These are phyloP conservation scores for Raffaelea albimanens DNA, from an alignment of 2,329 filamentous ascomycete species.

Conservation along the genomic window DNA sequence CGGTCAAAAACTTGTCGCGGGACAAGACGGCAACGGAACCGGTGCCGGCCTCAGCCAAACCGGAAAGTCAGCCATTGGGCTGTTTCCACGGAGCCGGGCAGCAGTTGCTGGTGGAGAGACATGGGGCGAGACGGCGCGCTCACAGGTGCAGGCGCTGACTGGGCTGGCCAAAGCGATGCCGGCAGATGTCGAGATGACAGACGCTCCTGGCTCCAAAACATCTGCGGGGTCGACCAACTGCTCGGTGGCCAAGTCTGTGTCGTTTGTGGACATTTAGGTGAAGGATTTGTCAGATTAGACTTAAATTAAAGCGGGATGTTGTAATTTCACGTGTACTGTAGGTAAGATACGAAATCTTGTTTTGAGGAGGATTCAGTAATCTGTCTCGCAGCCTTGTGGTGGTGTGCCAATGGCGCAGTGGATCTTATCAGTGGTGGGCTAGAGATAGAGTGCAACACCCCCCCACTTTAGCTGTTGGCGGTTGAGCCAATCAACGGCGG, in stretches of 20 bases:
- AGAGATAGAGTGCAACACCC: not conserved
- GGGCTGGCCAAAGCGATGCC: slow-evolving; percentile 10
- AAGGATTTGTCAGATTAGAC: not conserved
- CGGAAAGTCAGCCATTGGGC: slow-evolving; percentile 9
- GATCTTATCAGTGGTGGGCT: too few species aligned
- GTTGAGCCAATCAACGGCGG: not conserved
- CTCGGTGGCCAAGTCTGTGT: not conserved
- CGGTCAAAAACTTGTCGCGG: too few species aligned
- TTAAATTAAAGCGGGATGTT: too few species aligned
- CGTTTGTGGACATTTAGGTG: slow-evolving; percentile 6
- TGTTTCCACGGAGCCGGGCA: slow-evolving; percentile 12
- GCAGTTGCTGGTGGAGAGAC: slow-evolving; percentile 6
- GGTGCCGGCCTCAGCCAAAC: slow-evolving; percentile 8
- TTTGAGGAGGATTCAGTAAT: too few species aligned
- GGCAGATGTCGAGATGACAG: not conserved
- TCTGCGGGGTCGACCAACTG: too few species aligned
- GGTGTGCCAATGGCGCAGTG: too few species aligned
- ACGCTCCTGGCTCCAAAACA: too few species aligned
- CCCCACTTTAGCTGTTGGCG: slow-evolving; percentile 3
- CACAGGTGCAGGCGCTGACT: slow-evolving; percentile 11
- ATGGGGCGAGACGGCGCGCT: slow-evolving; percentile 12
- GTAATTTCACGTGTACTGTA: too few species aligned
- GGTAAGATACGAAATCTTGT: too few species aligned
- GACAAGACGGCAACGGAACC: too few species aligned
- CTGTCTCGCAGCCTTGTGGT: too few species aligned